These are phyloP conservation scores for Leptomonas seymouri DNA, from an alignment of 208 protist genomes.

Conservation along the genomic window DNA sequence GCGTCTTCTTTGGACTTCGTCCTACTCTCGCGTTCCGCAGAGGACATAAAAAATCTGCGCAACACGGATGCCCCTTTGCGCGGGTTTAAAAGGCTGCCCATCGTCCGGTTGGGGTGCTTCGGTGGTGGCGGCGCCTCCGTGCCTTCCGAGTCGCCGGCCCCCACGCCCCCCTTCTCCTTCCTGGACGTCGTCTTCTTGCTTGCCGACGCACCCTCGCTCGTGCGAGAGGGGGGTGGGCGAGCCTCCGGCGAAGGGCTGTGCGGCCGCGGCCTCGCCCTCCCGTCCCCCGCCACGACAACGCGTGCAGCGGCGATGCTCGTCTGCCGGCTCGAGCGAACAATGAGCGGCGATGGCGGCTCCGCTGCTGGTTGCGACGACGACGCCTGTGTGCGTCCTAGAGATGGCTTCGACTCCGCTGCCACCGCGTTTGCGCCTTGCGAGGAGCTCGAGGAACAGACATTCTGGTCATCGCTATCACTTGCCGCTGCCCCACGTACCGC, in stretches of 20 bases:
- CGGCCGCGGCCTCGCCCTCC: neutral
- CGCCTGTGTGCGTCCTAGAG: too few species aligned
- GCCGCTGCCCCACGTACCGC: neutral
- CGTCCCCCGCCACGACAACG: neutral
- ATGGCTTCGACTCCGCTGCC: neutral
- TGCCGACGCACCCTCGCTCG: neutral
- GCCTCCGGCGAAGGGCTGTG: constrained; percentile 13
- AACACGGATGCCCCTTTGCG: neutral
- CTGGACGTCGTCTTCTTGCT: neutral
- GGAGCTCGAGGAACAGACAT: constrained; percentile 1
- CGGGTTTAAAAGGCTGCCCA: neutral
- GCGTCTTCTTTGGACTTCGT: neutral
- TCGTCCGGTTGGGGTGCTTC: neutral
- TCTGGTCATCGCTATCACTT: neutral
- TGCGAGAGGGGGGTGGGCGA: neutral
- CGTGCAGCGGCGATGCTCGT: constrained; percentile 9
- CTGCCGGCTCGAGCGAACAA: constrained; percentile 9
- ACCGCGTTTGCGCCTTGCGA: neutral
- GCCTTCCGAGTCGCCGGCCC: neutral
- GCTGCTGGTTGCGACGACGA: neutral
- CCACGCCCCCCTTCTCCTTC: neutral
- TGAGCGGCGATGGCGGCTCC: neutral
- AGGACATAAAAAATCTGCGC: constrained; percentile 1
- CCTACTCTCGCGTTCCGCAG: neutral
- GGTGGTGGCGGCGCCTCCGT: neutral